Base-by-base conservation (phyloP, 805 yeast genomes). In the Yamadazyma akitaensis region DNA sequence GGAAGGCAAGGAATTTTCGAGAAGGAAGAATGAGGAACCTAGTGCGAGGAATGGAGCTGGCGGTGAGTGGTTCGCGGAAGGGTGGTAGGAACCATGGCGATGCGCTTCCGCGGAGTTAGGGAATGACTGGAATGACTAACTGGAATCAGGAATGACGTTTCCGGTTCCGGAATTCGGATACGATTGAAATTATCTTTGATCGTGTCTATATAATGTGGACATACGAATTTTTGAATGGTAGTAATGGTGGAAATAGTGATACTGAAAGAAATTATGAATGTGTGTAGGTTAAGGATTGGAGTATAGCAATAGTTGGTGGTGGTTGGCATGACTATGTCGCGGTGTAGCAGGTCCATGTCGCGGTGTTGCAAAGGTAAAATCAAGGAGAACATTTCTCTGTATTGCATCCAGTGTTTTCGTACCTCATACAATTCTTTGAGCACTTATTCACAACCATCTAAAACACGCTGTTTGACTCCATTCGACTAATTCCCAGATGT, bases 1-100 rank as follows among this genome's bases (percentile, higher is more conserved):
- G 53, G 53, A 50, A 34, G 39, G 53, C 51, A 50, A 34, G 39
- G 53, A 50, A 50, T 40, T 39, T 44, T 41, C 44, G 34, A 43
- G 52, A 49, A 48, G n/a, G 12, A 33, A 5, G n/a, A 33, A 4
- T 30, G 33, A 13, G 14, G 14, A 16, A 33, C 3, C 19, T 17
- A 10, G 39, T 36, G 39, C 28, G 37, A 17, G 37, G 13, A 16
- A 21, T 21, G 24, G 24, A 4, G 7, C 24, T 21, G 7, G 7
- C 7, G 24, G 24, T 21, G 7, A 7, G 6, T 21, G 24, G 24
- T 21, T 4, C 6, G 24, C 24, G 4, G 24, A 21, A 21, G 7
- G 24, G 24, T 21, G 24, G 24, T 21, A 21, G 24, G 6, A 21
- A 7, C n/a, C n/a, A 7, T 21, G 4, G 24, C 24, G 24, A 7